Percentiles rank a stretch among this genome's conserved stretches.
Evolutionary conservation across 345 rosid species (phyloP).

Genomic region (Syzygium jambos): DNA sequence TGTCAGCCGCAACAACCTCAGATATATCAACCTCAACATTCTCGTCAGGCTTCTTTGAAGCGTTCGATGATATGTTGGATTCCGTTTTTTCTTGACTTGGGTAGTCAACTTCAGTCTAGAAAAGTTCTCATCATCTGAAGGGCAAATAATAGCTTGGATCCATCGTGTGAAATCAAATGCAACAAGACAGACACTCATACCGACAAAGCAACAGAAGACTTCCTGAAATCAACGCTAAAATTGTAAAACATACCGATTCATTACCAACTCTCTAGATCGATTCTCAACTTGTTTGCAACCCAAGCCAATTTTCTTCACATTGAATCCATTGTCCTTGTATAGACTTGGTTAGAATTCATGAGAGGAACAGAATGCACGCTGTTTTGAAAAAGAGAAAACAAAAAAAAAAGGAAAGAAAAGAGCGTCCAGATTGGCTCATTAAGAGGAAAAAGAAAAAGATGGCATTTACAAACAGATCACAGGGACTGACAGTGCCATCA

Average conservation of each 20-base stretch:
- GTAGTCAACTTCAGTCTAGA: slow-evolving; percentile 9
- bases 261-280: slow-evolving; percentile 68
- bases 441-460: not conserved
- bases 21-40: slow-evolving; percentile 54
- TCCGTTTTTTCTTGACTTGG: slow-evolving; percentile 9
- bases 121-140: slow-evolving; percentile 13
- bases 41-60: slow-evolving; percentile 9
- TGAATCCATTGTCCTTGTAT: slow-evolving; percentile 57
- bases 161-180: slow-evolving; percentile 41
- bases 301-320: slow-evolving; percentile 58
- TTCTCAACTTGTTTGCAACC: slow-evolving; percentile 93
- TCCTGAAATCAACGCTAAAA: not conserved
- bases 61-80: slow-evolving; percentile 3
- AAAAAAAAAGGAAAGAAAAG: not conserved
- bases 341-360: slow-evolving; percentile 53
- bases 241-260: slow-evolving; percentile 44
- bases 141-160: slow-evolving; percentile 72
- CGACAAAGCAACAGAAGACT: not conserved
- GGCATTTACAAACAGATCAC: not conserved
- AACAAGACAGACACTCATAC: not conserved
- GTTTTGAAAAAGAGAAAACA: slow-evolving; percentile 27
- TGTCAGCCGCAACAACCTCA: slow-evolving; percentile 60
- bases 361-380: slow-evolving; percentile 85
- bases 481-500: slow-evolving; percentile 49
- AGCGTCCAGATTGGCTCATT: not conserved